Evolutionary conservation across 1,284 basidiomycete genomes (phyloP).

Genomic region (Ustilago hordei): DNA sequence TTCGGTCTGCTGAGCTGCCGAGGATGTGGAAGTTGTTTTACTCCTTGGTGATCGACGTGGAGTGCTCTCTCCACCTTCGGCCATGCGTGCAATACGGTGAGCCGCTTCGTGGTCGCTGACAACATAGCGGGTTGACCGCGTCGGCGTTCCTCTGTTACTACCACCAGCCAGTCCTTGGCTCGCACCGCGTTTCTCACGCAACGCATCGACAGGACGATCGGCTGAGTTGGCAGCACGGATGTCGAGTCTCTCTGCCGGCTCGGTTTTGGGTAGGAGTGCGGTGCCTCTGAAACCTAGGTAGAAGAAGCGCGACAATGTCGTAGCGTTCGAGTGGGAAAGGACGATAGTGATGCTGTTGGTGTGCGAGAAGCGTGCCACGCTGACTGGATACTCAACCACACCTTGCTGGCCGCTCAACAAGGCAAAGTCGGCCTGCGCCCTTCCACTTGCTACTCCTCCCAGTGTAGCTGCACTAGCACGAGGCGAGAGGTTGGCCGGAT

Average conservation of each 20-base stretch:
- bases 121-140: conserved; percentile 27
- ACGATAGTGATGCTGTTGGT: conserved; percentile 65
- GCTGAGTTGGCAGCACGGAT: conserved; percentile 62
- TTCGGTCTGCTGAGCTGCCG: neutral
- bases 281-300: conserved; percentile 66
- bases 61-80: conserved; percentile 13
- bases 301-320: conserved; percentile 59
- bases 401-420: conserved; percentile 54
- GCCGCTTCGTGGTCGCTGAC: conserved; percentile 33
- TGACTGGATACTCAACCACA: conserved; percentile 65
- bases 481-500: conserved; percentile 22
- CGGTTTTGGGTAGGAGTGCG: conserved; percentile 55
- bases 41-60: conserved; percentile 36
- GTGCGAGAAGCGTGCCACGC: conserved; percentile 60
- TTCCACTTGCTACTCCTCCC: conserved; percentile 55
- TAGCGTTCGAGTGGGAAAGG: conserved; percentile 58
- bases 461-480: conserved; percentile 37
- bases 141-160: conserved; percentile 21
- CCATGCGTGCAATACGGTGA: conserved; percentile 29
- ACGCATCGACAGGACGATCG: conserved; percentile 55
- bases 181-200: conserved; percentile 51
- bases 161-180: conserved; percentile 49
- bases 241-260: conserved; percentile 51
- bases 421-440: conserved; percentile 66
- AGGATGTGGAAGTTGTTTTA: conserved; percentile 9